Evolutionary conservation across 345 rosid genomes (phyloP).

Genomic region (Heritiera fomes): DNA sequence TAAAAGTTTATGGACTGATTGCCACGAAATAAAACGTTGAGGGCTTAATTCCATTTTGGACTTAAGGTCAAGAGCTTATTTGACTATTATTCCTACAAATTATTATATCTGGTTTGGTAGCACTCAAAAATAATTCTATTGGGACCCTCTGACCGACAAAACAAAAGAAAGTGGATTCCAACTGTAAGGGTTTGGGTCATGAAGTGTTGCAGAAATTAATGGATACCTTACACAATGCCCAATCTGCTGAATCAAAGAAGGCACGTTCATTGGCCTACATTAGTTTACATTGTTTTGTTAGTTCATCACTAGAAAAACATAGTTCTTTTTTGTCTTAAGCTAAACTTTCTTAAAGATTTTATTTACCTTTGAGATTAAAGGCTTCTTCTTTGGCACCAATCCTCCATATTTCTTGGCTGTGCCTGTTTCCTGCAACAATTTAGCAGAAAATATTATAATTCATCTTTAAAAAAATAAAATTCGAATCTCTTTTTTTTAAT

Average conservation of each 20-base stretch:
- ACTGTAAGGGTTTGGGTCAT: background rate
- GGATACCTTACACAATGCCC: slow-evolving; percentile 78
- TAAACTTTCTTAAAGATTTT: background rate
- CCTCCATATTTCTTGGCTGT: slow-evolving; percentile 67
- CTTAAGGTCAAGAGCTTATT: no score
- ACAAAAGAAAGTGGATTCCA: background rate
- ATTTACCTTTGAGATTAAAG: slow-evolving; percentile 64
- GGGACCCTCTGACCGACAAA: slow-evolving; percentile 15
- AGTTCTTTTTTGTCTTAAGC: background rate
- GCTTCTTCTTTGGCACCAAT: slow-evolving; percentile 77
- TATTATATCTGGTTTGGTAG: no score
- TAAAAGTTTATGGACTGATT: no score
- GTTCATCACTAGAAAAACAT: background rate
- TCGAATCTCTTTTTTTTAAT: no score
- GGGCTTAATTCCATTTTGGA: no score
- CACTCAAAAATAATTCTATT: background rate
- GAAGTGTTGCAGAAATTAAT: background rate
- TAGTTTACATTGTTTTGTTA: background rate
- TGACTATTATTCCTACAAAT: no score
- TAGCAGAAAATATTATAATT: no score
- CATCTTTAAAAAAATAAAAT: no score
- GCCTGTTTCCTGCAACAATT: slow-evolving; percentile 23
- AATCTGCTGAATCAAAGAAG: slow-evolving; percentile 92
- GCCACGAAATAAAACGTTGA: no score
- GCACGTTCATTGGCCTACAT: slow-evolving; percentile 72